Base-by-base conservation (phyloP, 2,329 filamentous ascomycete genomes). In the Fusarium sp. region DNA sequence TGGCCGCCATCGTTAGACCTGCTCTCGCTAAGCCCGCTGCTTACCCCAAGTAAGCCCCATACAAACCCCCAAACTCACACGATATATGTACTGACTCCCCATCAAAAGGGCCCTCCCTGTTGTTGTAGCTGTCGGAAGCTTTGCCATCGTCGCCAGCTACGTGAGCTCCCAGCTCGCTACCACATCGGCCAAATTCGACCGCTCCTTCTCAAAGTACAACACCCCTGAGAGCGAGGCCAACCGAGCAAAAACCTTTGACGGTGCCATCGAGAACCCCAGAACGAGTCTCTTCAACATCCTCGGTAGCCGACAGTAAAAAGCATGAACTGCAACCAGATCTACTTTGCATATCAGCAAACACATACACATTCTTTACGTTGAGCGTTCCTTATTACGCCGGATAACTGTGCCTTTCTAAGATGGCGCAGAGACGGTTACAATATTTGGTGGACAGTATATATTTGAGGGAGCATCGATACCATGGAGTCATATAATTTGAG, bases 121-220 rank as follows among this genome's bases (percentile, higher is more conserved):
- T 45, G 13, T 73, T 50, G 67, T 72, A 44, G 70, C 58, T 28
- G 69, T 65, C 21, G 65, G 69, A 39, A 70, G 65, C 58, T 68
- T 73, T 57, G 67, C 72, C 19, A 69, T 72, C 18, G 65, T 81
- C 26, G 78, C 60, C n/a, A 60, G 70, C 62, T 81, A 79, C 63
- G 75, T 82, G 53, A 69, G 69, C 53, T 69, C 62, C 16, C 79
- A 81, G 49, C 76, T 82, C 44, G 55, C 64, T 42, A 72, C 58
- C 30, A 76, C 79, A 56, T 80, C 79, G 7, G 67, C 69, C 30
- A 77, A 74, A 7, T 77, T 81, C 72, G 80, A 82, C 64, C 76
- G 76, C 42, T 79, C 76, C 65, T 82, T 82, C 62, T 58, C 77
- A 37, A 76, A 77, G 59, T 81, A 81, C 75, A 76, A 80, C 70